These are phyloP conservation scores for Claviceps africana DNA, from an alignment of 2,329 filamentous ascomycete species.

Conservation along the genomic window DNA sequence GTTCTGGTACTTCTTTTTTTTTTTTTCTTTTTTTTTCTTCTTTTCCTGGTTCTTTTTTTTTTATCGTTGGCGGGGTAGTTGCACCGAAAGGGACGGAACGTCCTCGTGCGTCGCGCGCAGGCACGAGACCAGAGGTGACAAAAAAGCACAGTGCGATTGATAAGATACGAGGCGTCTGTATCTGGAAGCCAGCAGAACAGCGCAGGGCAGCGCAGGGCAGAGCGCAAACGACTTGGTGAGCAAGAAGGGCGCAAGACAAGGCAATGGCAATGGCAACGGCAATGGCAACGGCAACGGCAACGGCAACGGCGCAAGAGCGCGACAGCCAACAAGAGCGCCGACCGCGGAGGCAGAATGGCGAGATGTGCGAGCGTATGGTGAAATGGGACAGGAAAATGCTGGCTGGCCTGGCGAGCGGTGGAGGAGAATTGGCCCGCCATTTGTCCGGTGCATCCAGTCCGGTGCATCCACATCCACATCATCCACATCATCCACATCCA, in stretches of 20 bases:
- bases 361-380: neutral
- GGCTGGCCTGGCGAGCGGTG: conserved; percentile 1
- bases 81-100: neutral
- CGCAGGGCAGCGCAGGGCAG: too few relatives aligned
- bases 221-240: too few relatives aligned
- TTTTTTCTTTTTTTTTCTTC: too few relatives aligned
- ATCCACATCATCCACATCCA: too few relatives aligned
- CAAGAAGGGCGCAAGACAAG: too few relatives aligned
- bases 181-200: neutral
- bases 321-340: conserved; percentile 1
- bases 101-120: neutral
- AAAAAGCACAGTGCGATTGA: neutral
- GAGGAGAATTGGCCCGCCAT: conserved; percentile 2
- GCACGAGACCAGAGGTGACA: neutral
- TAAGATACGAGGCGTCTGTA: neutral
- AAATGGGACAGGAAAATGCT: conserved; percentile 1
- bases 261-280: too few relatives aligned
- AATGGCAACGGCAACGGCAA: too few relatives aligned
- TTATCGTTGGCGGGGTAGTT: conserved; percentile 1
- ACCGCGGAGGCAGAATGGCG: conserved; percentile 3
- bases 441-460: neutral
- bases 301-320: neutral
- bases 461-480: too few relatives aligned
- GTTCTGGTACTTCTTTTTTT: too few relatives aligned
- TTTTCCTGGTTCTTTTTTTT: too few relatives aligned